Base-by-base conservation (phyloP, 805 yeast genomes). In the Metschnikowia hibisci region DNA sequence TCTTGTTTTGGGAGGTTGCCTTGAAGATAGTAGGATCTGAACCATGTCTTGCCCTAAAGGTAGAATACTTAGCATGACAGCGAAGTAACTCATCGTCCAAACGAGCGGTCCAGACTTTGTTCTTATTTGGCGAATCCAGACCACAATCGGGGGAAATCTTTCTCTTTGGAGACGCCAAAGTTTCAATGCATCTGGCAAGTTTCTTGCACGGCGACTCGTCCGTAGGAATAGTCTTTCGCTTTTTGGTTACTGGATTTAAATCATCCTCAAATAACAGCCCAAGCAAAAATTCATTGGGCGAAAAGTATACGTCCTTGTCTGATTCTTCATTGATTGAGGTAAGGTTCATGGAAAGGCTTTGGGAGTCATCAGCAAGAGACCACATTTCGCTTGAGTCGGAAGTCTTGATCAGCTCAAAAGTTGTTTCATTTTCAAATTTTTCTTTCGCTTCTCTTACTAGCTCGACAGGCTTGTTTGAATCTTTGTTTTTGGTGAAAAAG, bases 1-100 rank as follows among this genome's bases (percentile, higher is more conserved):
- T 62, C 44, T 67, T 69, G 48, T 69, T 68, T 46, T 67, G 73
- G n/a, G 45, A 26, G 1, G 71, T 58, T 34, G 60, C 60, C 36
- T 60, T 63, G 45, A 66, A 54, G 6, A 61, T 48, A n/a, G 51
- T 34, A 0, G 62, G 46, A 33, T 51, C 49, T 23, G 55, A 50
- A 11, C 48, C 42, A 23, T 58, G 62, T 39, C 56, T 56, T 11
- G 57, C 59, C 39, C 58, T 57, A 49, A 66, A 68, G 12, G 58
- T 53, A 16, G 57, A 58, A 45, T 62, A 69, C 46, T 68, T 69
- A 29, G 55, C 48, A 45, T 61, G 65, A 13, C 71, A 66, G 28
- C 60, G 59, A 39, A 68, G 52, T 31, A 70, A 52, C 29, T 58
- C 55, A 9, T 64, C 66, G 45, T 69, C 74, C 33, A 70, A 54